Base-by-base conservation (phyloP, 2,329 filamentous ascomycete species). In the Clonostachys sp. region DNA sequence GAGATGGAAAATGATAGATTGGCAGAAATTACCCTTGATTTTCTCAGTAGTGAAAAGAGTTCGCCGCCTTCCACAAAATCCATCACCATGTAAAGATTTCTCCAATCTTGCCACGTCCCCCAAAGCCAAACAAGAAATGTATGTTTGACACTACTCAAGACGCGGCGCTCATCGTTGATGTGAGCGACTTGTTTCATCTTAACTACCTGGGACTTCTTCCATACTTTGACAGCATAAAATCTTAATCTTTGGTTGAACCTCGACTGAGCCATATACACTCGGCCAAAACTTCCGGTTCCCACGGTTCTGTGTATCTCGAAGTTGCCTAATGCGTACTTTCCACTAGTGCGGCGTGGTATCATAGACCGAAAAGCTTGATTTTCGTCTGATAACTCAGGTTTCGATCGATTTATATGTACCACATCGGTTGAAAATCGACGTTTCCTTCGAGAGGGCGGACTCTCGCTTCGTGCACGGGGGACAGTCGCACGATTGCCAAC, bases 181-280 rank as follows among this genome's bases (percentile, higher is more conserved):
- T 99, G 94, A 71, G 99, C 94, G 51, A 99, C 91, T 71, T 99
- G 94, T 81, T 99, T 99, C 94, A 99, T 97, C 76, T 96, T 96
- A 67, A 97, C 91, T 46, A 99, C 92, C 72, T 99, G 94, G 44
- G 86, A 86, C 79, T 99, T 99, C 70, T 99, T 97, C 70, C 99
- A 74, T 55, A 99, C 94, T 74, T 99, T 99, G 70, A 99, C 86
- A 42, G 94, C 94, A 71, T 99, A 99, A 76, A 91, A 99, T n/a
- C n/a, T n/a, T n/a, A n/a, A n/a, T 51, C 94, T 85, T 71, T 95
- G 89, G 68, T 99, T 99, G 73, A 99, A 94, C 70, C 91, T 94
- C 55, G 91, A 96, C 72, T 97, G 94, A 46, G 97, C 94, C 51
- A 99, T 76, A 65, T 99, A 94, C 41, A 99, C 94, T 56, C 94